phyloP scores from a whole-genome alignment of 768 basidiomycete genomes.

The Lentinus brumalis region DNA sequence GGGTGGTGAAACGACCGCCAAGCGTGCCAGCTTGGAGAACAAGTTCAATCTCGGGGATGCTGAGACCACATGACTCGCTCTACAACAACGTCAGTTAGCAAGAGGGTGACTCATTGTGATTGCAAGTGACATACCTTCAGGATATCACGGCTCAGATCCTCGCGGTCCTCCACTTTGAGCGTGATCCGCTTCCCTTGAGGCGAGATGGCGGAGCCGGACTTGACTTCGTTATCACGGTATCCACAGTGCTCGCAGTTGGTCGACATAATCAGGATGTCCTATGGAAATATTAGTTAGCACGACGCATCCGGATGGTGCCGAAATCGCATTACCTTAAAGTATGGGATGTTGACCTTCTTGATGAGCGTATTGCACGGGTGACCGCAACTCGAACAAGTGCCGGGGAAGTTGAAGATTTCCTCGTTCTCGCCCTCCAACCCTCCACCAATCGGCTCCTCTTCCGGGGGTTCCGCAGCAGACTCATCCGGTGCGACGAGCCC shows the following conservation, averaged over 20 bases:
- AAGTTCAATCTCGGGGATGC: conserved; percentile 93
- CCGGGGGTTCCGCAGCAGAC: conserved; percentile 12
- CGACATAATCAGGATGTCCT: conserved; percentile 98
- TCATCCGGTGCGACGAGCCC: conserved; percentile 65
- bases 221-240: conserved; percentile 97
- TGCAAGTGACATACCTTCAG: conserved; percentile 66
- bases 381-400: conserved; percentile 87
- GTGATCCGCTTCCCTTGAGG: conserved; percentile 84
- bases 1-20: conserved; percentile 95
- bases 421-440: conserved; percentile 57
- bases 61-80: conserved; percentile 92
- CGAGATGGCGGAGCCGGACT: conserved; percentile 90
- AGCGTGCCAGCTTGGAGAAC: conserved; percentile 90
- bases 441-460: conserved; percentile 24
- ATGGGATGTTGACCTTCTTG: conserved; percentile 96
- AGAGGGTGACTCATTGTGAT: neutral
- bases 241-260: conserved; percentile 96
- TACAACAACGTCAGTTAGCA: conserved; percentile 33
- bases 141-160: conserved; percentile 91
- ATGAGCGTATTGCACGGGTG: conserved; percentile 83
- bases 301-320: no score
- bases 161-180: conserved; percentile 87
- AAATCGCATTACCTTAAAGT: conserved; percentile 73
- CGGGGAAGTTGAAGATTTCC: conserved; percentile 88
- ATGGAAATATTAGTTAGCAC: neutral